Percentiles rank a stretch among this genome's conserved stretches.
Evolutionary conservation across 208 protist genomes (phyloP).

Genomic region (Tritrichomonas musculus): DNA sequence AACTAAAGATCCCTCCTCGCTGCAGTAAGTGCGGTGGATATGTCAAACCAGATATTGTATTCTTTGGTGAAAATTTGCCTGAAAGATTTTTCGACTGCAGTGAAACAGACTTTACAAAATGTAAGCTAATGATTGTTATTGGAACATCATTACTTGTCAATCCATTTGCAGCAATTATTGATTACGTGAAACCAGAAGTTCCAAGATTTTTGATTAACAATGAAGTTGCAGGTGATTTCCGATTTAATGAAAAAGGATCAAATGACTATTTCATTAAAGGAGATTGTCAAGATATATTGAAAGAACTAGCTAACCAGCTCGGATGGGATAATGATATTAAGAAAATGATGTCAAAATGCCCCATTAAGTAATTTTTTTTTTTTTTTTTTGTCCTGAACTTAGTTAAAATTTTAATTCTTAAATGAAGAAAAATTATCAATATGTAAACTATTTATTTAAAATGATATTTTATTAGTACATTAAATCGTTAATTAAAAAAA

Average conservation of each 20-base stretch:
- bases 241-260: neutral
- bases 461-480: no score
- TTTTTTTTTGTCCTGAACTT: no score
- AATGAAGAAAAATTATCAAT: no score
- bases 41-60: conserved; percentile 86
- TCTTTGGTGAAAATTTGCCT: conserved; percentile 84
- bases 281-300: neutral
- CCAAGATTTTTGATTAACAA: neutral
- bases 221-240: neutral
- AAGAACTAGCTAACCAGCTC: neutral
- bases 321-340: neutral
- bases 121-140: conserved; percentile 79
- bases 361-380: neutral
- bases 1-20: neutral
- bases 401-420: no score
- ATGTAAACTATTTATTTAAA: no score
- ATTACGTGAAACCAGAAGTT: neutral
- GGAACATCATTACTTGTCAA: conserved; percentile 81
- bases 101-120: conserved; percentile 43
- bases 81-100: conserved; percentile 62
- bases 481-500: no score
- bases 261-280: neutral
- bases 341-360: neutral
- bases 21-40: conserved; percentile 50
- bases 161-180: conserved; percentile 65